Base-by-base conservation (phyloP, 2,329 filamentous ascomycete genomes). In the Apiospora koreana region DNA sequence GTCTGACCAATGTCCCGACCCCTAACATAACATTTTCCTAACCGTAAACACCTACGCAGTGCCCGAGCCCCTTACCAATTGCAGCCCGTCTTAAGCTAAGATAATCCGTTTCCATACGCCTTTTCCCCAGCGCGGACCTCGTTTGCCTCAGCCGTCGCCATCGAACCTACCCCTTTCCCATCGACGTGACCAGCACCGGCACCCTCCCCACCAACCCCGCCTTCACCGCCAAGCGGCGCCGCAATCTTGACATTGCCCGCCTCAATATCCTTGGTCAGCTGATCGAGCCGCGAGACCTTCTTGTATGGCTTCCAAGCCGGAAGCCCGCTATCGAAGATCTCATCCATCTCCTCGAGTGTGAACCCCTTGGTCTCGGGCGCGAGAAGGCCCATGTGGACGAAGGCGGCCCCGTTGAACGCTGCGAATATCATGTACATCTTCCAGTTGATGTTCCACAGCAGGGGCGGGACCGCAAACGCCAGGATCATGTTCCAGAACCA, bases 371-470 rank as follows among this genome's bases (percentile, higher is more conserved):
- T 94, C 80, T 94, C 86, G 0, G 91, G 91, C 1, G 83, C 83
- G 28, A 83, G 77, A 73, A 94, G 84, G 78, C 88, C 88, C 76
- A 93, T 89, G 78, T 94, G 92, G 68, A 94, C 78, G 50, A 90
- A 89, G 75, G 92, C 92, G 7, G 85, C 84, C 1, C 86, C 86
- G 77, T 92, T 93, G 83, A 94, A 94, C 21, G 89, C 86, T 16
- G 87, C 93, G 77, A 95, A 95, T 73, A 95, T 85, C 79, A 94
- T 88, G 80, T 94, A 95, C 73, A 89, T 89, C 75, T 87, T 85
- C 81, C 83, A 90, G 79, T 89, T 89, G 77, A 89, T 89, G 69
- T 85, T 85, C 78, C 81, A 83, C 23, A 87, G 75, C 54, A 86
- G 77, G 0, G 84, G 86, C 0, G 86, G 86, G 3, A 87, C 86